Conservation (phyloP, 2,329 filamentous ascomycete species). For the Sarocladiaceae sp. region DNA sequence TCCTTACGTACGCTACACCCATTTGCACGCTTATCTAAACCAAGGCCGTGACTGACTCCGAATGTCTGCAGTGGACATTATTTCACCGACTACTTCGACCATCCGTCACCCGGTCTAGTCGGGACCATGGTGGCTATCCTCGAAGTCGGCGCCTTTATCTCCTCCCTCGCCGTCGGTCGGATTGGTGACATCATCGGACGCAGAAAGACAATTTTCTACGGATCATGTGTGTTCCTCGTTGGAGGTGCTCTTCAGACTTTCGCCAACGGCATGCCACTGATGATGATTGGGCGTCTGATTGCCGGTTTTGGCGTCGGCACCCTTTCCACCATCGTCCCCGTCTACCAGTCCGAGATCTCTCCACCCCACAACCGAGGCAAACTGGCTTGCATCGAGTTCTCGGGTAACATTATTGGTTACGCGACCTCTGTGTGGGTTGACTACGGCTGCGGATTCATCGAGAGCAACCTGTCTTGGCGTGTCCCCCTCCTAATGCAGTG, state of each 20-base stretch:
- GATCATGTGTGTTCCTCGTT: constrained; percentile 78
- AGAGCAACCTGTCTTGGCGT: constrained; percentile 82
- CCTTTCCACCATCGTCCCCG: constrained; percentile 84
- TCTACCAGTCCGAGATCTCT: constrained; percentile 93
- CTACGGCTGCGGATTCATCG: constrained; percentile 90
- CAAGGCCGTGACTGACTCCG: constrained; percentile 16
- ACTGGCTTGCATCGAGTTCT: constrained; percentile 95
- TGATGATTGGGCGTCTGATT: constrained; percentile 77
- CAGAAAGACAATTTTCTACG: constrained; percentile 85
- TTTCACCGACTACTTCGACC: constrained; percentile 88
- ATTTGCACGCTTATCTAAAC: background rate
- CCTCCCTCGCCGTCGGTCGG: constrained; percentile 78
- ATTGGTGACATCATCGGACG: constrained; percentile 90
- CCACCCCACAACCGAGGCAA: constrained; percentile 94
- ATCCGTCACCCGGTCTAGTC: constrained; percentile 79
- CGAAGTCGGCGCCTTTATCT: constrained; percentile 86
- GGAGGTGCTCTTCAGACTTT: constrained; percentile 83
- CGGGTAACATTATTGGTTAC: constrained; percentile 94
- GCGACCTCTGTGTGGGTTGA: constrained; percentile 97
- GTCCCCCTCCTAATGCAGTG: constrained; percentile 88
- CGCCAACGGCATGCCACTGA: constrained; percentile 79
- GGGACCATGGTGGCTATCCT: constrained; percentile 98
- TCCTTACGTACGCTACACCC: constrained; percentile 50
- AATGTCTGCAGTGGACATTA: constrained; percentile 60
- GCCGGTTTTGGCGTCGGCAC: constrained; percentile 83